A percentile compares a stretch with the other conserved stretches of the same genome.
phyloP scores from a whole-genome alignment of 2,329 filamentous ascomycete genomes.

The Neoarthrinium moseri region DNA sequence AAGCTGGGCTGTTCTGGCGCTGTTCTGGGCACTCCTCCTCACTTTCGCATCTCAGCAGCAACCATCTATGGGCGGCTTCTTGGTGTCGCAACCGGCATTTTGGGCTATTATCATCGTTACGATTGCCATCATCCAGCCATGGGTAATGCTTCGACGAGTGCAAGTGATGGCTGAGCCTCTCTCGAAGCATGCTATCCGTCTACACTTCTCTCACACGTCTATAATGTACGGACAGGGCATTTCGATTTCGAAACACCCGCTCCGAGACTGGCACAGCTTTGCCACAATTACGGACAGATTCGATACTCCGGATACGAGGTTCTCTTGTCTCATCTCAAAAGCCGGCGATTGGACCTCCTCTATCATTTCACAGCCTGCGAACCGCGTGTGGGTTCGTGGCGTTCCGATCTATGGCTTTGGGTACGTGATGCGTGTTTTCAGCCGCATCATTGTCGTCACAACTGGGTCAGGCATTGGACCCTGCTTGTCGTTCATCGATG shows the following conservation, averaged over 20 bases:
- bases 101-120: slow-evolving; percentile 71
- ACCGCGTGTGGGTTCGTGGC: slow-evolving; percentile 65
- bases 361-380: slow-evolving; percentile 62
- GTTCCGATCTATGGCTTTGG: slow-evolving; percentile 67
- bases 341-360: slow-evolving; percentile 75
- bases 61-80: slow-evolving; percentile 17
- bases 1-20: not conserved
- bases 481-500: slow-evolving; percentile 61
- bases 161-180: slow-evolving; percentile 65
- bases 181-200: slow-evolving; percentile 69
- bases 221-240: slow-evolving; percentile 57
- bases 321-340: slow-evolving; percentile 69
- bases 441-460: slow-evolving; percentile 63
- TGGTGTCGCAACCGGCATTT: slow-evolving; percentile 45
- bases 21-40: not conserved
- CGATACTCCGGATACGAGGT: slow-evolving; percentile 38
- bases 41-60: not conserved
- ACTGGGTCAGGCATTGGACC: slow-evolving; percentile 76
- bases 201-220: slow-evolving; percentile 66
- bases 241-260: slow-evolving; percentile 61
- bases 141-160: slow-evolving; percentile 69
- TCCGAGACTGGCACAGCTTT: slow-evolving; percentile 75
- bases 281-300: slow-evolving; percentile 65
- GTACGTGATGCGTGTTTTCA: slow-evolving; percentile 66
- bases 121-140: slow-evolving; percentile 67